Conservation (phyloP, 768 basidiomycete genomes). For the Russula sp. region DNA sequence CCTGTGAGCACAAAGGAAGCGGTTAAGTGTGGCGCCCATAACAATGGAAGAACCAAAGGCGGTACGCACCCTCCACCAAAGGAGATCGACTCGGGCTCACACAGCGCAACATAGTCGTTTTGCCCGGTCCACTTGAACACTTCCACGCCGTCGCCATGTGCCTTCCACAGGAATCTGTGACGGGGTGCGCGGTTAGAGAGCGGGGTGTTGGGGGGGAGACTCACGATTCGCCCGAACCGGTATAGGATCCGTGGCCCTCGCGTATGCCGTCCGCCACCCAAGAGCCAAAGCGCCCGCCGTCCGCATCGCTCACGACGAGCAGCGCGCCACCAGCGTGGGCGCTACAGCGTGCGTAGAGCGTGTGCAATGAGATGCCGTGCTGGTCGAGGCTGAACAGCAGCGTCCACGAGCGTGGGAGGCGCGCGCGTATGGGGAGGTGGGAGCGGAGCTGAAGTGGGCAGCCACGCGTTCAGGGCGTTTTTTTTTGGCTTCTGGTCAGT, state of each 20-base stretch:
- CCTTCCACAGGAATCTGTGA: conserved; percentile 75
- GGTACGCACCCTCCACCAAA: conserved; percentile 83
- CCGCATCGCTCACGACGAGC: conserved; percentile 58
- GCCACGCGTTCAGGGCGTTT: not conserved
- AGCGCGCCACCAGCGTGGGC: conserved; percentile 44
- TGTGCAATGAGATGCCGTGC: conserved; percentile 88
- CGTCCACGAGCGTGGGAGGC: conserved; percentile 66
- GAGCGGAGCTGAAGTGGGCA: conserved; percentile 50
- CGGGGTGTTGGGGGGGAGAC: conserved; percentile 18
- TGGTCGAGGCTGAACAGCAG: conserved; percentile 90
- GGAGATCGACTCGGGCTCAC: conserved; percentile 72
- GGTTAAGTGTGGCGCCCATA: conserved; percentile 5
- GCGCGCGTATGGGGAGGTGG: conserved; percentile 65
- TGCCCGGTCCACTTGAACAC: conserved; percentile 81
- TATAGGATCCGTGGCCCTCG: conserved; percentile 56
- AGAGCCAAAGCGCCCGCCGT: conserved; percentile 68
- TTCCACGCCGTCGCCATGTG: conserved; percentile 41
- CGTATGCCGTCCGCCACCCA: conserved; percentile 74
- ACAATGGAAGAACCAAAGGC: not conserved
- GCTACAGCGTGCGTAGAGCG: conserved; percentile 69
- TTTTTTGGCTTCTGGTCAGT: not conserved
- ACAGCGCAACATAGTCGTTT: conserved; percentile 87
- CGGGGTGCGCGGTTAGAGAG: no score
- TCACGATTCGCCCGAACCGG: conserved; percentile 85
- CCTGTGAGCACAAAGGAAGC: conserved; percentile 32